Conservation (phyloP, 2,329 filamentous ascomycete genomes). For the Xylaria sp. region DNA sequence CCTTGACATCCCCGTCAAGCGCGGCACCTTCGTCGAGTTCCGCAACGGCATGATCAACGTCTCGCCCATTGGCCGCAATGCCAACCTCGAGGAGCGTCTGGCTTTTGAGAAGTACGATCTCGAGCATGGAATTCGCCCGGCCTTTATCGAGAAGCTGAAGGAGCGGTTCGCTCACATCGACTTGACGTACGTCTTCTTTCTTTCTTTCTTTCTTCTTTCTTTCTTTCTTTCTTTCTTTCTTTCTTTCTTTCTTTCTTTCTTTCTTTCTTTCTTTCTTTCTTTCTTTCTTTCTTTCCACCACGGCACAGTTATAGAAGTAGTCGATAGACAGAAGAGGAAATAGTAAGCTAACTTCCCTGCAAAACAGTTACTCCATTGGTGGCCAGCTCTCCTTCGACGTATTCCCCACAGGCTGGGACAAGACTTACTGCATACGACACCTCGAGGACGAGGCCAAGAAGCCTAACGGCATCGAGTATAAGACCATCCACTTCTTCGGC, state of each 20-base stretch:
- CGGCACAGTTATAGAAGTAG: background rate
- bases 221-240: too few relatives aligned
- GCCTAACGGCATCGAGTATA: conserved; percentile 79
- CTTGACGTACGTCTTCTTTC: conserved; percentile 74
- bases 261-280: too few relatives aligned
- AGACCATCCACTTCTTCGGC: conserved; percentile 95
- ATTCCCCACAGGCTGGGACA: conserved; percentile 97
- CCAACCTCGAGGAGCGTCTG: conserved; percentile 79
- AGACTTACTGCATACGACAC: conserved; percentile 94
- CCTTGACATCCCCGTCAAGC: conserved; percentile 84
- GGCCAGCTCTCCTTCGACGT: conserved; percentile 99
- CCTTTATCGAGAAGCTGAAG: conserved; percentile 79
- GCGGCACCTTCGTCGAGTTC: conserved; percentile 88
- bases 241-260: too few relatives aligned
- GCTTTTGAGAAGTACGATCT: conserved; percentile 87
- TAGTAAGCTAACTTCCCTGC: background rate
- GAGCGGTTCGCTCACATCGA: conserved; percentile 85
- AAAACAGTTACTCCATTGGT: conserved; percentile 84
- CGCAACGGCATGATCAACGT: conserved; percentile 93
- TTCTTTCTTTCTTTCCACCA: background rate
- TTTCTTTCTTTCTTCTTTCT: conserved; percentile 10
- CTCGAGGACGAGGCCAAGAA: conserved; percentile 81
- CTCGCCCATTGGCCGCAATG: conserved; percentile 86
- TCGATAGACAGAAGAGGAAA: background rate
- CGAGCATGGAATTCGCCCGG: conserved; percentile 77